Evolutionary conservation across 371 early-diverging fungal genomes (phyloP).

Genomic region (Funneliformis caledonium): DNA sequence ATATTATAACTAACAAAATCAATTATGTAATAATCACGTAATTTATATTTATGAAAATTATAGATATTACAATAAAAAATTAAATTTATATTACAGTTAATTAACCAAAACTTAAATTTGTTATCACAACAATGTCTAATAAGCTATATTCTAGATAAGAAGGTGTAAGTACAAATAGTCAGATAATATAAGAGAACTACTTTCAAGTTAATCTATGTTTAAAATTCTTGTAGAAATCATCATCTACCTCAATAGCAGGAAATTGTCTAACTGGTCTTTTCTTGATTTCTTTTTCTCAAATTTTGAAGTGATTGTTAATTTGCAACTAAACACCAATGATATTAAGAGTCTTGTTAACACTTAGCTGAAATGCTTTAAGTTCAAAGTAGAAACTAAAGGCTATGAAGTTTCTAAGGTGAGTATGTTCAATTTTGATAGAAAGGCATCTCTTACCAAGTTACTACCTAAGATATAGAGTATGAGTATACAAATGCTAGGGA

Average conservation of each 20-base stretch:
- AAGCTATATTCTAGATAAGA: no score
- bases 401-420: neutral
- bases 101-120: no score
- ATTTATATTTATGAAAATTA: no score
- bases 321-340: neutral
- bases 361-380: neutral
- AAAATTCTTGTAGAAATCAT: neutral
- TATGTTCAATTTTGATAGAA: neutral
- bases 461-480: neutral
- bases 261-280: neutral
- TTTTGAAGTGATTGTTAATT: slow-evolving; percentile 5
- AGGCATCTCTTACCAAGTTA: neutral
- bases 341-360: neutral
- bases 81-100: no score
- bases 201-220: neutral
- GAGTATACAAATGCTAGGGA: neutral
- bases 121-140: no score
- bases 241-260: neutral
- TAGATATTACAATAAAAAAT: no score
- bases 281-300: slow-evolving; percentile 1
- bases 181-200: no score
- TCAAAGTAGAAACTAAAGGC: neutral
- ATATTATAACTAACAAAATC: no score
- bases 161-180: no score
- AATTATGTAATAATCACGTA: no score